Evolutionary conservation across 345 rosid genomes (phyloP).

Genomic region (Combretum micranthum): DNA sequence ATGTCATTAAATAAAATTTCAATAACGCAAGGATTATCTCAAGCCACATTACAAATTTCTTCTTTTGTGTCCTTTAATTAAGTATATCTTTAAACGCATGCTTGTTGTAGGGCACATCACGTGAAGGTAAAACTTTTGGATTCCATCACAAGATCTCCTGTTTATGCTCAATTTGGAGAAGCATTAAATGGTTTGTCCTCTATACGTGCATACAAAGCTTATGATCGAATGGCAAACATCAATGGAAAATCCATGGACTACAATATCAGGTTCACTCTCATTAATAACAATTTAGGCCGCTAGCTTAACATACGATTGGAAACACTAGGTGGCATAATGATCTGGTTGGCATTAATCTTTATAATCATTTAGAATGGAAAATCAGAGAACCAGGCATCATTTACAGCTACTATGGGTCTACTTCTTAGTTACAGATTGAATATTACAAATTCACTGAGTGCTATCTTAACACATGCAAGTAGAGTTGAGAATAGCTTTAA

Average conservation of each 20-base stretch:
- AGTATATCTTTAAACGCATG: constrained; percentile 4
- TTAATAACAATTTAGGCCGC: constrained; percentile 65
- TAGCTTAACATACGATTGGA: constrained; percentile 81
- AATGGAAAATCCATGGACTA: constrained; percentile 88
- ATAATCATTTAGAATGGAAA: constrained; percentile 72
- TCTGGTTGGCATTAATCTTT: constrained; percentile 83
- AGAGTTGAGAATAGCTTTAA: constrained; percentile 91
- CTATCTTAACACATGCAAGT: constrained; percentile 81
- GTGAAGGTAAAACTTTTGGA: constrained; percentile 92
- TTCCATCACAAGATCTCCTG: constrained; percentile 79
- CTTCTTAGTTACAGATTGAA: constrained; percentile 87
- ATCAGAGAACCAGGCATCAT: constrained; percentile 52
- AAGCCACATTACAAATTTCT: no score
- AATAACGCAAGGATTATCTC: no score
- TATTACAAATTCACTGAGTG: constrained; percentile 67
- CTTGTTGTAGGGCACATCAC: constrained; percentile 63
- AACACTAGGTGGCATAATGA: constrained; percentile 86
- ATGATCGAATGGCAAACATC: constrained; percentile 67
- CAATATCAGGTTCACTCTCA: constrained; percentile 83
- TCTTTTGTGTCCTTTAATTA: no score
- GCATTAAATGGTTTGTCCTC: constrained; percentile 83
- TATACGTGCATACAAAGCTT: constrained; percentile 89
- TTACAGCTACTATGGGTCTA: constrained; percentile 88
- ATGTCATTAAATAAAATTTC: not conserved
- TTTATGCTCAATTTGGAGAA: constrained; percentile 95